Evolutionary conservation across 1,284 basidiomycete genomes (phyloP).

Genomic region (Porodaedalea pini): DNA sequence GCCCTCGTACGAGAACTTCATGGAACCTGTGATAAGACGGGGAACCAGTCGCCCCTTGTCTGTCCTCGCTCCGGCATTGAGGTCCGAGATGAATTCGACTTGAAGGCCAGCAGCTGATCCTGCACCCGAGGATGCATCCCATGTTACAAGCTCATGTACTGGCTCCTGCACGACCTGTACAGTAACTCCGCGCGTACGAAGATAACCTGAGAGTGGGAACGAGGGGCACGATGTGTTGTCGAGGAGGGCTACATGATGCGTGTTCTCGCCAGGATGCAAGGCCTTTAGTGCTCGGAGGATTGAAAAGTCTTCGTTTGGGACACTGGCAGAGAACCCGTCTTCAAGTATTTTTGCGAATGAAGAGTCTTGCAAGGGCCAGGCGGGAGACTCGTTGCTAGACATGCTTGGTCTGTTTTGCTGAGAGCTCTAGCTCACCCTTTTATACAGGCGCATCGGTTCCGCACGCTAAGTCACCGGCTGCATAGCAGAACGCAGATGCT

Average conservation of each 20-base stretch:
- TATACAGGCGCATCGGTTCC: too few relatives aligned
- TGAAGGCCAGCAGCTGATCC: not conserved
- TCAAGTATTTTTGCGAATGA: not conserved
- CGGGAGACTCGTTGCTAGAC: not conserved
- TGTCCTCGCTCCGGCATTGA: not conserved
- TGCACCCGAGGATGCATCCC: conserved; percentile 4
- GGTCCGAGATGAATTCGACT: not conserved
- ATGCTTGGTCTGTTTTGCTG: too few relatives aligned
- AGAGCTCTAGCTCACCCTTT: too few relatives aligned
- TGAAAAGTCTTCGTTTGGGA: not conserved
- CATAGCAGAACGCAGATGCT: too few relatives aligned
- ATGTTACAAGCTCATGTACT: conserved; percentile 15
- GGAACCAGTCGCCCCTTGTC: not conserved
- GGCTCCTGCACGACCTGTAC: conserved; percentile 13
- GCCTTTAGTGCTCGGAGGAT: not conserved
- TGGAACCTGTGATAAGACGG: conserved; percentile 18
- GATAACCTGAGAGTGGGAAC: conserved; percentile 24
- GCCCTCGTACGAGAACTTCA: conserved; percentile 22
- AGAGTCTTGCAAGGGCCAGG: not conserved
- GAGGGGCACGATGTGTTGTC: not conserved
- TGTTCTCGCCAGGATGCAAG: conserved; percentile 2
- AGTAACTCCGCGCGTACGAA: conserved; percentile 16
- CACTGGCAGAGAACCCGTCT: not conserved
- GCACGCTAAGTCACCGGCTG: too few relatives aligned
- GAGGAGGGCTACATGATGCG: conserved; percentile 22